phyloP scores from a whole-genome alignment of 2,329 filamentous ascomycete genomes.

The Aureobasidium sp. region DNA sequence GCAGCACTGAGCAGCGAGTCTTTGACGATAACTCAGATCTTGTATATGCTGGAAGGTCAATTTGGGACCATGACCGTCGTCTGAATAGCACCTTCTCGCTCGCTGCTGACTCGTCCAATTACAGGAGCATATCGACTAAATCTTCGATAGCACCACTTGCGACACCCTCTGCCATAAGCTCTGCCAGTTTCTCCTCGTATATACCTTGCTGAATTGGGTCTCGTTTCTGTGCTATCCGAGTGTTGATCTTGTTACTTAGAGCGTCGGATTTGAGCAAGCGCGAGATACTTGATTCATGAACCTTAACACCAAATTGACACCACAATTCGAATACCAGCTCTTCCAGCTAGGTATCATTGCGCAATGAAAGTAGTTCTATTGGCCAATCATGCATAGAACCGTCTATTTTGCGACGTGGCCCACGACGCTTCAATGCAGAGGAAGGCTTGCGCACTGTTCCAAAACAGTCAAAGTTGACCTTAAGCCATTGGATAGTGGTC shows the following conservation, averaged over 20 bases:
- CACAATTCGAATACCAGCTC: background rate
- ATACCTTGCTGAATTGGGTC: background rate
- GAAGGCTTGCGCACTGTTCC: background rate
- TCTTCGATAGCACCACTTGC: background rate
- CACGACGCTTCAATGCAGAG: background rate
- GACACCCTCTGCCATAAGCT: background rate
- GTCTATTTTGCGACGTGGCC: background rate
- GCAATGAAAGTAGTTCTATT: background rate
- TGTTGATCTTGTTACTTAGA: background rate
- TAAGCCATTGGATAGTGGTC: background rate
- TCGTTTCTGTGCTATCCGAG: background rate
- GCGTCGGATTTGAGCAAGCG: background rate
- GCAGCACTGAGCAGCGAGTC: slow-evolving; percentile 4
- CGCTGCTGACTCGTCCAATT: background rate
- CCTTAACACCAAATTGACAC: background rate
- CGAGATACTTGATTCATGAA: background rate
- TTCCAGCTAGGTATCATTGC: background rate
- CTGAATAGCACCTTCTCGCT: slow-evolving; percentile 8
- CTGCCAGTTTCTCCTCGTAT: background rate
- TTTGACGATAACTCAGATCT: background rate
- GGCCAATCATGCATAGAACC: background rate
- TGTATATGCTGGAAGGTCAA: background rate
- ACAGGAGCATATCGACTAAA: background rate
- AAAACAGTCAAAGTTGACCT: background rate
- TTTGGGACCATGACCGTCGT: background rate